Evolutionary conservation across 345 rosid species (phyloP), one percentile per base, ranked within the genome.

Genomic region (Eucalyptus sp.): DNA sequence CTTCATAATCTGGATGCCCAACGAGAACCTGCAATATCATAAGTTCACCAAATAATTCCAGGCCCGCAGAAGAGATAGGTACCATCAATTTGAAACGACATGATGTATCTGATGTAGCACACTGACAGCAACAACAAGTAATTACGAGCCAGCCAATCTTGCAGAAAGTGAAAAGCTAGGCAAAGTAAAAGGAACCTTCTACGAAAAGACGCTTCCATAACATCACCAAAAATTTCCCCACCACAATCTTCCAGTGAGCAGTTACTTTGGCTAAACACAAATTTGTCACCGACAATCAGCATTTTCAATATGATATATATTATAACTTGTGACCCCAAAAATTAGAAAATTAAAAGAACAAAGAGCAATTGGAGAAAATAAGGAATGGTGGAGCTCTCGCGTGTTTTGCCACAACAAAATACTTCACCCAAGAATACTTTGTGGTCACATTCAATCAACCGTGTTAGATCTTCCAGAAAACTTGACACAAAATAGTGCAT

Each of bases 1-100:
- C 98, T 91, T 96, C 98, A 91, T 97, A 98, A 92, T 96, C 98
- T 2, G 98, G 99, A 93, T 97, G 99, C 60, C 98, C 99, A 86
- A 96, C 98, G 89, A 98, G 99, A 91, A 98, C 99, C 99, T 97
- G 89, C 88, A 91, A 27, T 51, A 43, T 25, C 11, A 51, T 52
- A 86, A 17, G 33, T 52, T 54, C 24, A 52, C 52, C 44, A 31
- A 18, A 44, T 41, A 41, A 76, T 76, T 41, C 15, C 48, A 76
- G 48, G 29, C 84, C 84, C 48, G 4, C 29, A 50, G 16, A 87
- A 87, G 41, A 71, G 27, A 49, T 37, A 41, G 48, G 84, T 41
- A 41, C 43, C 48, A 9, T 76, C 84, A 43, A 37, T 76, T 76
- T 76, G 84, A 76, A 76, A 76, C 6, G 25, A 22, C 48, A 41